Evolutionary conservation across 768 basidiomycete species (phyloP), one percentile per base, ranked within the genome.

Genomic region (Amanita muscaria): DNA sequence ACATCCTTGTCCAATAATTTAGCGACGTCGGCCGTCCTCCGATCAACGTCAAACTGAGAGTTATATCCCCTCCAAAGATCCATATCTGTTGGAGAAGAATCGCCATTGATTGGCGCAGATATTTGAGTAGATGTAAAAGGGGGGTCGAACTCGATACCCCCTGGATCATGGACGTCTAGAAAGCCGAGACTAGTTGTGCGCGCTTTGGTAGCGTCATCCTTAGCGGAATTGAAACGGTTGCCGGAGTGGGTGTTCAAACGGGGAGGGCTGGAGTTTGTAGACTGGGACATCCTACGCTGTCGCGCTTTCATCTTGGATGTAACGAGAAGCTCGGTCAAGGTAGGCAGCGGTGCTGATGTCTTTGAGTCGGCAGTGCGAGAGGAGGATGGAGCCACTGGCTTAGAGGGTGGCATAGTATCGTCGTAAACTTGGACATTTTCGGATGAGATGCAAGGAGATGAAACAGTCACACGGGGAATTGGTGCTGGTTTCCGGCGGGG

Each of bases 41-140:
- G 67, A 52, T 78, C 74, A 2, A 80, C 64, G 47, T 78, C 74
- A 45, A 76, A 73, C 49, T 80, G 79, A 3, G 80, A 79, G 48
- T 71, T 76, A 52, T 70, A 79, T 2, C 67, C 69, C 60, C 64
- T 60, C 49, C 63, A 69, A 61, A 43, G 12, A 33, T 44, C 22
- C 10, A 18, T 10, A 39, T 11, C 9, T 29, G 3, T 29, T 21
- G 35, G 25, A 36, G 7, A 4, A 6, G 25, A 10, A 10, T 5
- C 14, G 4, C n/a, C 24, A 9, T 6, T 18, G 21, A n/a, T n/a
- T 18, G 10, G 29, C 5, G 4, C 18, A 12, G 19, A 5, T 34
- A 42, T 48, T 49, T 67, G 67, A 11, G 66, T 68, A 14, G 65
- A 66, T 5, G 62, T 58, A 29, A 59, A 62, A 5, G 56, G 51